A percentile compares a stretch with the other conserved stretches of the same genome.
These are phyloP conservation scores for Salvia miltiorrhiza DNA, from an alignment of 257 asterid genomes.

Conservation along the genomic window DNA sequence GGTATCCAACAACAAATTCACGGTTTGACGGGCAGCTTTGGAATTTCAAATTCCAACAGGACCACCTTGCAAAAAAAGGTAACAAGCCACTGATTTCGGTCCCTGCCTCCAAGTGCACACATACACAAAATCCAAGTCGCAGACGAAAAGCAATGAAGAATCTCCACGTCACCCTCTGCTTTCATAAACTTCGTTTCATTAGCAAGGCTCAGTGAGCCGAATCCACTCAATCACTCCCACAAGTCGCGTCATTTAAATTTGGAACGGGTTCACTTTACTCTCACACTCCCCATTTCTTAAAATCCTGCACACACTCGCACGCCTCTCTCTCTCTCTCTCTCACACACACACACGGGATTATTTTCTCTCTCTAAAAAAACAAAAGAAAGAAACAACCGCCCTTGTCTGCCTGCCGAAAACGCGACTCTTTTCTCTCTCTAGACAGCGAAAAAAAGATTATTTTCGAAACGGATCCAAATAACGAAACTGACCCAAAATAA, in stretches of 20 bases:
- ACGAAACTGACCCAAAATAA: conserved; percentile 41
- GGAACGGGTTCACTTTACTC: conserved; percentile 13
- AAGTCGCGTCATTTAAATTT: conserved; percentile 18
- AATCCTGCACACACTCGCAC: background rate
- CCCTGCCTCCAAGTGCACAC: background rate
- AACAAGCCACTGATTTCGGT: background rate
- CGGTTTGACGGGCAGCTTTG: background rate
- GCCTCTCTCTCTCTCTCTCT: conserved; percentile 2
- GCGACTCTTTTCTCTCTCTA: conserved; percentile 45
- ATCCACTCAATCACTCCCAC: background rate
- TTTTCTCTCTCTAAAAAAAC: background rate
- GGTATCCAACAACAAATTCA: background rate
- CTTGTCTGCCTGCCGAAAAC: conserved; percentile 42
- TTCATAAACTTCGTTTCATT: background rate
- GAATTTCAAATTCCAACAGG: background rate
- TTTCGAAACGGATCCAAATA: conserved; percentile 37
- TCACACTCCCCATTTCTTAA: background rate
- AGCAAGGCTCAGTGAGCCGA: background rate
- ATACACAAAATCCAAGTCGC: background rate
- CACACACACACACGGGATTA: background rate
- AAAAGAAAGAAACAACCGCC: conserved; percentile 18
- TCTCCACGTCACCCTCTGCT: background rate
- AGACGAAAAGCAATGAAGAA: background rate
- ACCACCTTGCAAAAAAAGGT: background rate
- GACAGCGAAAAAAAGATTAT: conserved; percentile 23